Conservation (phyloP, 1,284 basidiomycete genomes). For the Apiotrichum akiyoshidainum region DNA sequence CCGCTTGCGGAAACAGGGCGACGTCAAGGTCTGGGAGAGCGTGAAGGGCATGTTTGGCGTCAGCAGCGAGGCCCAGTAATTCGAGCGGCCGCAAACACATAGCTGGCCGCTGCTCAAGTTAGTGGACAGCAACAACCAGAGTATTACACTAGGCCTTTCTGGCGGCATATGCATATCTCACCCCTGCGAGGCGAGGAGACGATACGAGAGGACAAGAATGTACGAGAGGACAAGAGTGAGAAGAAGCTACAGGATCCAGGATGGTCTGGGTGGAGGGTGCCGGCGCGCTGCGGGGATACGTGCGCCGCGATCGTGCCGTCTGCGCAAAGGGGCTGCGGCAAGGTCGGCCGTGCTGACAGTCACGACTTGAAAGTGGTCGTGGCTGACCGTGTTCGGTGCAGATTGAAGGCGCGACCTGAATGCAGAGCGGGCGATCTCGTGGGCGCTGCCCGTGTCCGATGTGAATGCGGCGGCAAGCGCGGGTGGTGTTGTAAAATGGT, state of each 20-base stretch:
- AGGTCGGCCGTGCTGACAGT: too few species aligned
- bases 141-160: not conserved
- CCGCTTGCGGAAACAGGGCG: slow-evolving; percentile 35
- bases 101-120: not conserved
- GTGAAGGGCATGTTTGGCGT: slow-evolving; percentile 45
- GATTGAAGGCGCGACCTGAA: too few species aligned
- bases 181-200: slow-evolving; percentile 2
- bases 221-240: not conserved
- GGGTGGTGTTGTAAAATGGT: too few species aligned
- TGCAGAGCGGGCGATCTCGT: too few species aligned
- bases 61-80: not conserved
- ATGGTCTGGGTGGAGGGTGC: not conserved
- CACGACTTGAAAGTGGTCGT: too few species aligned
- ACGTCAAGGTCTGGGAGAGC: slow-evolving; percentile 37
- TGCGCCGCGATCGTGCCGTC: too few species aligned
- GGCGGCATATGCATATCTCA: slow-evolving; percentile 21
- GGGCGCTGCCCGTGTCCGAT: too few species aligned
- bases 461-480: too few species aligned
- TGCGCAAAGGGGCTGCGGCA: too few species aligned
- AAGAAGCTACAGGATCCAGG: not conserved
- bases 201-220: not conserved
- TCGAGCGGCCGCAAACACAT: not conserved
- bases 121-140: not conserved
- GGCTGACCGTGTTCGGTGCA: too few species aligned
- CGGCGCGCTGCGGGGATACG: too few species aligned